A percentile compares a stretch with the other conserved stretches of the same genome.
Evolutionary conservation across 495 filamentous ascomycete genomes (phyloP).

Genomic region (Parachaetomium inaequale): DNA sequence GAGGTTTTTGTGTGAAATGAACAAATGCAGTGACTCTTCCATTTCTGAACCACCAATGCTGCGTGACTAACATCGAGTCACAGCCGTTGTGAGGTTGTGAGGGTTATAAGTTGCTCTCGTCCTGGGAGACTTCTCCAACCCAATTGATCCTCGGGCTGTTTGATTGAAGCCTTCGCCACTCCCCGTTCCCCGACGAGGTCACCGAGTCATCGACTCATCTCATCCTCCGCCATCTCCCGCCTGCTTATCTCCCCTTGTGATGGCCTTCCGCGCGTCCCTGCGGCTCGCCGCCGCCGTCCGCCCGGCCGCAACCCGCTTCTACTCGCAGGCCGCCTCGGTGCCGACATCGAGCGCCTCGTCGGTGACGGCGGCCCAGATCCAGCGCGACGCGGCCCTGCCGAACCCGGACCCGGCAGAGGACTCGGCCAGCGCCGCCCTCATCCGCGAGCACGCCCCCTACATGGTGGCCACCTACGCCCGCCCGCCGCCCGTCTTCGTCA

Average conservation of each 20-base stretch:
- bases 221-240: neutral
- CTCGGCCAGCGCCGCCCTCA: conserved; percentile 69
- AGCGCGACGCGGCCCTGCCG: conserved; percentile 63
- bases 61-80: conserved; percentile 5
- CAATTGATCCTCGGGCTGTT: neutral
- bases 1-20: neutral
- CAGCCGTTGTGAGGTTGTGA: neutral
- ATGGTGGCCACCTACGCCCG: conserved; percentile 96
- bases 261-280: conserved; percentile 32
- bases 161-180: too few relatives aligned
- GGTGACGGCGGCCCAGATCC: conserved; percentile 20
- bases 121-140: neutral
- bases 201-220: neutral
- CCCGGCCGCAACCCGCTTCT: conserved; percentile 27
- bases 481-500: conserved; percentile 84
- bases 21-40: neutral
- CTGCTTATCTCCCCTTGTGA: conserved; percentile 3
- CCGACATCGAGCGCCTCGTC: conserved; percentile 26
- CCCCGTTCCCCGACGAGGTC: neutral
- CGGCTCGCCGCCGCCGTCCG: conserved; percentile 24
- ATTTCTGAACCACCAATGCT: neutral
- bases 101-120: neutral
- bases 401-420: conserved; percentile 76
- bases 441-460: conserved; percentile 68
- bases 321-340: conserved; percentile 28